phyloP scores from a whole-genome alignment of 2,329 filamentous ascomycete species.

The Uncinocarpus reesii region DNA sequence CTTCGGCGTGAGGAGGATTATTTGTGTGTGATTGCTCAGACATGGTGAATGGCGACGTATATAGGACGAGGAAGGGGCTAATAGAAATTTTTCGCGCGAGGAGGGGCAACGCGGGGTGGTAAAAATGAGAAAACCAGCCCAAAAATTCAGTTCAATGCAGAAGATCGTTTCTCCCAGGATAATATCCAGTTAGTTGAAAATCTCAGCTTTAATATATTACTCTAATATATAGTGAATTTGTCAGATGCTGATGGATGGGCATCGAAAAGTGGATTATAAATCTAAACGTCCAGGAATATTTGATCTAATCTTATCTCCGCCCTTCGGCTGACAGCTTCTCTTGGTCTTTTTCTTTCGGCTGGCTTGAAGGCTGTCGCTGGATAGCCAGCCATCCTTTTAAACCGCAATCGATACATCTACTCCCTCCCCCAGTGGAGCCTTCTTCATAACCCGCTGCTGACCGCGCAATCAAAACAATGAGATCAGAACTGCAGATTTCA shows the following conservation, averaged over 20 bases:
- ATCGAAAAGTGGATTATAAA: constrained; percentile 12
- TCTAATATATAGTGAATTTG: background rate
- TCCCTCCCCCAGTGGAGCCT: no score
- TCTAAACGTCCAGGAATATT: no score
- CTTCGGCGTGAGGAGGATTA: constrained; percentile 24
- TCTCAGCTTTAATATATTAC: background rate
- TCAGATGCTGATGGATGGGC: background rate
- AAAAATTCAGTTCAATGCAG: background rate
- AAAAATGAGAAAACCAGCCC: background rate
- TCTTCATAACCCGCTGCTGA: background rate
- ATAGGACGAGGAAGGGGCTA: background rate
- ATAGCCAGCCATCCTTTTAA: no score
- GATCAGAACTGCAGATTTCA: background rate
- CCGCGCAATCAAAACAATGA: constrained; percentile 1
- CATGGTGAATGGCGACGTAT: constrained; percentile 5
- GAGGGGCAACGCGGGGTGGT: constrained; percentile 13
- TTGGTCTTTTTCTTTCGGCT: no score
- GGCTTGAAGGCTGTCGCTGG: no score
- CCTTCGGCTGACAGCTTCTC: no score
- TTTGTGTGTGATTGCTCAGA: background rate
- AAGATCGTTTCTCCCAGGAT: background rate
- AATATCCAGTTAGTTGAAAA: background rate
- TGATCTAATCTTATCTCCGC: no score
- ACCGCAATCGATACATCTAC: no score
- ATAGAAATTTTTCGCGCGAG: background rate